Base-by-base conservation (phyloP, 202 grass and related monocot genomes). In the Setaria viridis region DNA sequence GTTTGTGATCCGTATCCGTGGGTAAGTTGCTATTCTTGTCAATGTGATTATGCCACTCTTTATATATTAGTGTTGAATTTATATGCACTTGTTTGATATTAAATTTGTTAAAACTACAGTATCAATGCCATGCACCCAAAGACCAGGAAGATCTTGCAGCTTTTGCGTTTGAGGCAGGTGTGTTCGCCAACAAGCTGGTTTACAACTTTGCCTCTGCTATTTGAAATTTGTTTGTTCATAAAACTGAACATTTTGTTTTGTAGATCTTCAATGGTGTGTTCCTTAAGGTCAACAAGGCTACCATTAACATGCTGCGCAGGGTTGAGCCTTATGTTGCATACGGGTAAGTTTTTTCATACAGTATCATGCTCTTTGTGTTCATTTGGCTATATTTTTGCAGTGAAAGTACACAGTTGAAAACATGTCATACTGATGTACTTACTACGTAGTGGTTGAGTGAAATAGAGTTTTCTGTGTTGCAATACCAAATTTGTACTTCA, bases 61-160 rank as follows among this genome's bases (percentile, higher is more conserved):
- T 46, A 41, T 54, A 7, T 13, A 21, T 33, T 17, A 12, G 13
- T 46, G 0, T 32, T 4, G 7, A 7, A 5, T 5, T 19, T 32
- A 4, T 67, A 3, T 74, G 20, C 35, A 35, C 11, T 2, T 53
- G 25, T 55, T 69, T 66, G 51, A 35, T 74, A 9, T 29, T 85
- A 67, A 82, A 82, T 34, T 78, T 89, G 9, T 55, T 17, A 19
- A 74, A 66, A 62, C 32, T 82, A 5, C 78, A 97, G 95, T 93
- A 97, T 97, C 72, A 94, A 97, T 83, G 95, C 95, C 13, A 94
- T 97, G 92, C 90, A 97, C 84, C 95, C 92, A 0, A 97, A 97
- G 86, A 94, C 92, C 70, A 84, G 87, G 84, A 97, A 94, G 86
- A 97, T 97, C 47, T 92, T 94, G 65, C 95, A 97, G 84, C 94